These are phyloP conservation scores for Plectosphaerella sp. DNA, from an alignment of 2,329 filamentous ascomycete genomes.

Conservation along the genomic window DNA sequence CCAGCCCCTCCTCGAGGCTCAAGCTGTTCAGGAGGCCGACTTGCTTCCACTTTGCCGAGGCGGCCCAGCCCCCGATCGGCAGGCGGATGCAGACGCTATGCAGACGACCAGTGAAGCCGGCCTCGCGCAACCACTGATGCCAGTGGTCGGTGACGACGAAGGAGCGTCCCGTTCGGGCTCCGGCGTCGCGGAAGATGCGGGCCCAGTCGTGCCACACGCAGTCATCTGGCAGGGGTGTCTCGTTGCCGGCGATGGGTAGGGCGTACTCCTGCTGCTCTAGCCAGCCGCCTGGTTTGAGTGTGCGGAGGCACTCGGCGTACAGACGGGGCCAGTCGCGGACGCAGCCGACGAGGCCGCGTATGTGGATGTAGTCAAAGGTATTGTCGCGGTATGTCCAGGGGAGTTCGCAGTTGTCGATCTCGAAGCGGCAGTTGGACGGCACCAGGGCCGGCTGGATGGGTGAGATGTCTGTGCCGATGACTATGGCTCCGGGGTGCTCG, in stretches of 20 bases:
- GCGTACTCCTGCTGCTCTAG: slow-evolving; percentile 33
- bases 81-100: slow-evolving; percentile 40
- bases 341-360: slow-evolving; percentile 50
- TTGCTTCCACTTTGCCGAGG: slow-evolving; percentile 43
- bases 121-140: slow-evolving; percentile 36
- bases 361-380: slow-evolving; percentile 51
- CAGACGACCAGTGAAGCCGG: slow-evolving; percentile 47
- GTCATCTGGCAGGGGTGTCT: neutral
- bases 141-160: slow-evolving; percentile 34
- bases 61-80: slow-evolving; percentile 47
- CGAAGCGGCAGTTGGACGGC: slow-evolving; percentile 55
- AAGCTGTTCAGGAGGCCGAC: slow-evolving; percentile 22
- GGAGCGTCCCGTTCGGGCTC: slow-evolving; percentile 24
- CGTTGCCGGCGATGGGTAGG: slow-evolving; percentile 1
- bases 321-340: slow-evolving; percentile 53
- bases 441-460: slow-evolving; percentile 52
- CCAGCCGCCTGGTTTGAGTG: slow-evolving; percentile 53
- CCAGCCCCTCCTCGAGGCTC: slow-evolving; percentile 9
- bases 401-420: slow-evolving; percentile 53
- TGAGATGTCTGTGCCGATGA: slow-evolving; percentile 55
- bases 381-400: slow-evolving; percentile 52
- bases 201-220: slow-evolving; percentile 29
- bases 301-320: slow-evolving; percentile 47
- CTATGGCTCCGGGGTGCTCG: slow-evolving; percentile 46
- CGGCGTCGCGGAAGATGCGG: slow-evolving; percentile 25